Base-by-base conservation (phyloP, 2,329 filamentous ascomycete species). In the Monilinia fructicola region DNA sequence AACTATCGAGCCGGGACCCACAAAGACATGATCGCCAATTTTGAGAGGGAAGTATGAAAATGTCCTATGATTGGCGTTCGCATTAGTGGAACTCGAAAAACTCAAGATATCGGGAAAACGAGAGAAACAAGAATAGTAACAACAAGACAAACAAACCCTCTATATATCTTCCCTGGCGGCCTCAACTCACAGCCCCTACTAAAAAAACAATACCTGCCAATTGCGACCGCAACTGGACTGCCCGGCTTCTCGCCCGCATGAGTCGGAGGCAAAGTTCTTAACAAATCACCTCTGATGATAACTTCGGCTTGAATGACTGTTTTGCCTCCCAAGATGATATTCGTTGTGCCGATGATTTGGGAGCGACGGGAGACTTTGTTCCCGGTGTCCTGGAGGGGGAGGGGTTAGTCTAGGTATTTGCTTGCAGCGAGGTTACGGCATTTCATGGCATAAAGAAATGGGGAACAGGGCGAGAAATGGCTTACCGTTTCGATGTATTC, bases 281-380 rank as follows among this genome's bases (percentile, higher is more conserved):
- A 85, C 23, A 99, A 86, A 76, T 99, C 95, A 54, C 94, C 95
- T 58, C 95, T 90, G 76, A 99, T 92, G 79, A 95, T 93, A 73
- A 93, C 94, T 76, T 97, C 93, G 69, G 93, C 90, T 83, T 97
- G 93, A 76, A 99, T 96, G 69, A 98, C 92, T 0, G 93, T 96
- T 79, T 92, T 96, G 70, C 95, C 95, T 73, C 93, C 95, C 2
- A 99, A 90, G 79, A 97, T 97, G 79, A 99, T 98, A 80, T 98
- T 96, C 73, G 96, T 93, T 28, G 94, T 97, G 74, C 95, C 95
- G 75, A 96, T 91, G 73, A 99, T 92, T 76, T 90, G 89, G 69
- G 92, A 91, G 73, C 92, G 92, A 72, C 95, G 92, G 50, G 93
- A 94, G 74, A 99, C 95, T 81, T 98, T 98, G 85, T 99, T 99